Conservation (phyloP, 768 basidiomycete genomes). For the Lactarius vividus region DNA sequence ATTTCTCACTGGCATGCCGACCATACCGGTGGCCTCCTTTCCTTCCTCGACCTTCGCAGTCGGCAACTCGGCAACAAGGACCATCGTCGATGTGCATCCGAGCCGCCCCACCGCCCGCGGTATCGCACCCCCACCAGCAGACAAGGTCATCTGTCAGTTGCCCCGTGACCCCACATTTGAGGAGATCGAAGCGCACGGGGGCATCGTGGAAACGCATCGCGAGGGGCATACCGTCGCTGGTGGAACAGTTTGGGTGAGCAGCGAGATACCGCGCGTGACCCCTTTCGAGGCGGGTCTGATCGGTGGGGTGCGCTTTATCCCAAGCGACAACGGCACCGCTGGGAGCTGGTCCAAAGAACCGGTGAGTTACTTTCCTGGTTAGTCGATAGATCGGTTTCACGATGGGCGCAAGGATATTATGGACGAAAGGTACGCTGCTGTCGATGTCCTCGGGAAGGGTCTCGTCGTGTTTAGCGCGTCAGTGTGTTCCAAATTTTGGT, state of each 20-base stretch:
- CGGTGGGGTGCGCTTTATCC: slow-evolving; percentile 63
- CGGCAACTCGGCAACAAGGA: slow-evolving; percentile 31
- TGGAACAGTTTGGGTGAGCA: slow-evolving; percentile 71
- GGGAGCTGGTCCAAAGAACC: slow-evolving; percentile 44
- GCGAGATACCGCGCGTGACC: slow-evolving; percentile 72
- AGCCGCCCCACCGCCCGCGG: slow-evolving; percentile 71
- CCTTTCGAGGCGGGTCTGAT: slow-evolving; percentile 65
- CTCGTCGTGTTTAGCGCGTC: slow-evolving; percentile 82
- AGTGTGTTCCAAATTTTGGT: slow-evolving; percentile 33
- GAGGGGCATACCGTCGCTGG: slow-evolving; percentile 66
- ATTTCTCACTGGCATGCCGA: slow-evolving; percentile 55
- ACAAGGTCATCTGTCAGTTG: slow-evolving; percentile 57
- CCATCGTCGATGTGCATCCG: slow-evolving; percentile 74
- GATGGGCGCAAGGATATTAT: slow-evolving; percentile 55
- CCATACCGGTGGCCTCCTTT: slow-evolving; percentile 63
- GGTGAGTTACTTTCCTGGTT: neutral
- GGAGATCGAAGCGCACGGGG: slow-evolving; percentile 55
- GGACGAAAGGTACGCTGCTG: slow-evolving; percentile 77
- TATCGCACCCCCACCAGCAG: slow-evolving; percentile 60
- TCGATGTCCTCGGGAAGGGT: slow-evolving; percentile 81
- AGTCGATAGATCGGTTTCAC: neutral
- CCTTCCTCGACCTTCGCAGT: slow-evolving; percentile 52
- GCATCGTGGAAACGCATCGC: slow-evolving; percentile 49
- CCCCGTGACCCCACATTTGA: slow-evolving; percentile 72
- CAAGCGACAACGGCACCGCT: slow-evolving; percentile 43